Percentiles rank a stretch among this genome's conserved stretches.
Evolutionary conservation across 2,329 filamentous ascomycete genomes (phyloP).

Genomic region (Capronia epimyces): DNA sequence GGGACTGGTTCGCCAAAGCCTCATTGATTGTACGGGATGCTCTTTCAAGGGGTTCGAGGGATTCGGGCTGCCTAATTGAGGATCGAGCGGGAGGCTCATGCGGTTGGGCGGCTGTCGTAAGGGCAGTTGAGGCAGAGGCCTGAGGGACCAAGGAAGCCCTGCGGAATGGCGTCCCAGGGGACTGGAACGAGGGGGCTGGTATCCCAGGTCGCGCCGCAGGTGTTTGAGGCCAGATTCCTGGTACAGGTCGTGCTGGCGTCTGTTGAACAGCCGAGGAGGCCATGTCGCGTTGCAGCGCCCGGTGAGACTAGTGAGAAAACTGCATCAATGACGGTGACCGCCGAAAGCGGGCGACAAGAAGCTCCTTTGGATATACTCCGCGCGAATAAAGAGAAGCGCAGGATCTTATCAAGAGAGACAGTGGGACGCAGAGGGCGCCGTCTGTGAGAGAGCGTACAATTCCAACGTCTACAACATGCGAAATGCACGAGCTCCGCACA

Average conservation of each 20-base stretch:
- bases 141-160: constrained; percentile 11
- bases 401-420: too few species aligned
- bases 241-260: constrained; percentile 39
- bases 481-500: not conserved
- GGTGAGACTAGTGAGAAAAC: constrained; percentile 8
- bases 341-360: not conserved
- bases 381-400: too few species aligned
- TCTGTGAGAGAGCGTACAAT: not conserved
- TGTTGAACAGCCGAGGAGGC: constrained; percentile 33
- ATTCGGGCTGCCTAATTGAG: constrained; percentile 34
- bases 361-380: not conserved
- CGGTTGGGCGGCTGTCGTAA: constrained; percentile 12
- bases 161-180: constrained; percentile 29
- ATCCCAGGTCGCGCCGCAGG: constrained; percentile 36
- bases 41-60: constrained; percentile 66
- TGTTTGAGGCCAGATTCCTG: constrained; percentile 41
- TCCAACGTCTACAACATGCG: not conserved
- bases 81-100: constrained; percentile 10
- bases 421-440: not conserved
- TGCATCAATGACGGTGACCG: constrained; percentile 11
- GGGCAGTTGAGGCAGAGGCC: constrained; percentile 4
- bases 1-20: constrained; percentile 65
- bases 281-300: constrained; percentile 31
- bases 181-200: constrained; percentile 36
- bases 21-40: constrained; percentile 79